Evolutionary conservation across 2,329 filamentous ascomycete species (phyloP).

Genomic region (Penicillium sp.): DNA sequence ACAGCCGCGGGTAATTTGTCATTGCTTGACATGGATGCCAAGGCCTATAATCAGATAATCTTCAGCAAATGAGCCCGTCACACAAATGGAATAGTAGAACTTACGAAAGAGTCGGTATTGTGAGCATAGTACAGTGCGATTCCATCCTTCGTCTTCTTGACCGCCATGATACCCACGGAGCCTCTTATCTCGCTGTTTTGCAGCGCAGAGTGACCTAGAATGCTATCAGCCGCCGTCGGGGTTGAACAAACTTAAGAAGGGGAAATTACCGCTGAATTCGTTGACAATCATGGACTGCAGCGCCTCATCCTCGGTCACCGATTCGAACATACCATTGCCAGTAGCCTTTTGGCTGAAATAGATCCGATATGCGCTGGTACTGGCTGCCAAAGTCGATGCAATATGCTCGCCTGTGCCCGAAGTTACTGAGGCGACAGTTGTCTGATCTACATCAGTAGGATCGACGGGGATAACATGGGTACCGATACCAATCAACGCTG

Average conservation of each 20-base stretch:
- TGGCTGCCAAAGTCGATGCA: constrained; percentile 90
- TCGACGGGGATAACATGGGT: constrained; percentile 84
- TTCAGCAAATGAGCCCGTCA: constrained; percentile 10
- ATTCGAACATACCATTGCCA: constrained; percentile 63
- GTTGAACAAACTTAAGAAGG: neutral
- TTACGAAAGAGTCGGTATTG: constrained; percentile 82
- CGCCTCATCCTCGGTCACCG: constrained; percentile 76
- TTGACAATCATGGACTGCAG: constrained; percentile 76
- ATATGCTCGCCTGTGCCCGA: constrained; percentile 98
- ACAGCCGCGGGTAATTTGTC: constrained; percentile 77
- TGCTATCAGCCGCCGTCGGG: constrained; percentile 1
- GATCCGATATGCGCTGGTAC: constrained; percentile 81
- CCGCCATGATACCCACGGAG: constrained; percentile 86
- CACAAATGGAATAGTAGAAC: constrained; percentile 11
- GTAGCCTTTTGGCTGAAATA: constrained; percentile 70
- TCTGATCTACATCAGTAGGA: constrained; percentile 68
- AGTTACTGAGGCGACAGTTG: constrained; percentile 80
- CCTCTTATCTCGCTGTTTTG: constrained; percentile 76
- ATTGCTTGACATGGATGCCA: constrained; percentile 84
- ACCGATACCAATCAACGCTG: constrained; percentile 88
- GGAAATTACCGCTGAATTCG: constrained; percentile 78
- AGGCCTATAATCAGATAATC: constrained; percentile 52
- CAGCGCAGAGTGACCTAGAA: constrained; percentile 76
- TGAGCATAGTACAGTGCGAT: constrained; percentile 91
- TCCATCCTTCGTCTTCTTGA: constrained; percentile 79